Evolutionary conservation across 768 basidiomycete species (phyloP).

Genomic region (Hericium alpestre): DNA sequence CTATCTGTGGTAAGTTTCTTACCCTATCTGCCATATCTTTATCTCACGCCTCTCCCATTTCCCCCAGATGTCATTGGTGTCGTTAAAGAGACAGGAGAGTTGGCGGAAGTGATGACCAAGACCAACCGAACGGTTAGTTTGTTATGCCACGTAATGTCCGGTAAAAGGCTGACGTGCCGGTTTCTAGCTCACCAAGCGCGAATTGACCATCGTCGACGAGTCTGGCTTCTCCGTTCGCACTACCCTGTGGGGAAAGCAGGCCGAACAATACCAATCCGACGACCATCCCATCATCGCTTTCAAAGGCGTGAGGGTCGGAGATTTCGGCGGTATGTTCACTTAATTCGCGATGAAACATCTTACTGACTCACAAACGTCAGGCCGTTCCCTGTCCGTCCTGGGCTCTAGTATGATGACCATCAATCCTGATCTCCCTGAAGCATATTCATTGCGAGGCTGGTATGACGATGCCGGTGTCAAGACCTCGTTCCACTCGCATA

Average conservation of each 20-base stretch:
- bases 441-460: slow-evolving; percentile 84
- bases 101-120: slow-evolving; percentile 67
- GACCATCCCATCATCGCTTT: slow-evolving; percentile 74
- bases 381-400: slow-evolving; percentile 76
- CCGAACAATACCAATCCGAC: slow-evolving; percentile 61
- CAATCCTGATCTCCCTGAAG: slow-evolving; percentile 88
- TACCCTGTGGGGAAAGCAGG: slow-evolving; percentile 94
- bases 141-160: neutral
- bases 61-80: slow-evolving; percentile 74
- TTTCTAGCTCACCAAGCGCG: slow-evolving; percentile 73
- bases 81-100: slow-evolving; percentile 64
- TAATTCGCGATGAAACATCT: slow-evolving; percentile 3
- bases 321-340: slow-evolving; percentile 60
- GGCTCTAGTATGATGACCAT: slow-evolving; percentile 72
- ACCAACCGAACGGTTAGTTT: slow-evolving; percentile 46
- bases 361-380: slow-evolving; percentile 25
- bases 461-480: slow-evolving; percentile 63
- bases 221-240: slow-evolving; percentile 69
- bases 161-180: neutral
- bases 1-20: slow-evolving; percentile 57
- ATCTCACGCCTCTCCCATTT: neutral
- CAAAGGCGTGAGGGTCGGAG: slow-evolving; percentile 88
- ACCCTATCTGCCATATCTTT: neutral
- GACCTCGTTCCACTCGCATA: slow-evolving; percentile 63
- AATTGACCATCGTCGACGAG: slow-evolving; percentile 79